A percentile compares a stretch with the other conserved stretches of the same genome.
Evolutionary conservation across 371 early-diverging fungal genomes (phyloP).

Genomic region (Parasitella parasitica): DNA sequence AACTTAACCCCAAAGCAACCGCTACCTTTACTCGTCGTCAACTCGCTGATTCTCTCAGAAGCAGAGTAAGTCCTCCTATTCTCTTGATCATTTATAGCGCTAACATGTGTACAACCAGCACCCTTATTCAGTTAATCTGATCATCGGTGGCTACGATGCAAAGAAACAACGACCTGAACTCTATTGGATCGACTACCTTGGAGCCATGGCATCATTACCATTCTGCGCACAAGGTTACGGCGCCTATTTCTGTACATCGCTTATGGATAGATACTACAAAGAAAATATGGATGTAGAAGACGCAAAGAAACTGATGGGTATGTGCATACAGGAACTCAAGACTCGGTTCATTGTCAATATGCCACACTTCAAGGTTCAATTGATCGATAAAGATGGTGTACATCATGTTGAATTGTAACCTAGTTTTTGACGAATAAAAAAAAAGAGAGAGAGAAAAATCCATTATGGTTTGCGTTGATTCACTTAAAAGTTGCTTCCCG

Average conservation of each 20-base stretch:
- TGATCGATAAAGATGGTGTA: conserved; percentile 86
- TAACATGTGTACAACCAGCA: conserved; percentile 56
- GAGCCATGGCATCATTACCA: conserved; percentile 75
- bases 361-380: conserved; percentile 79
- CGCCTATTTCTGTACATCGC: conserved; percentile 85
- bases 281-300: conserved; percentile 84
- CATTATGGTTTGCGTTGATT: too few relatives aligned
- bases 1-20: conserved; percentile 78
- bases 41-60: conserved; percentile 84
- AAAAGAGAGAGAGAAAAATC: too few relatives aligned
- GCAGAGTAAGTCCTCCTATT: conserved; percentile 60
- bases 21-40: conserved; percentile 86
- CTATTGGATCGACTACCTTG: conserved; percentile 94
- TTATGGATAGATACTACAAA: conserved; percentile 92
- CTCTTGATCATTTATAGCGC: background rate
- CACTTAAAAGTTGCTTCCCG: background rate
- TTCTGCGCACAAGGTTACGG: conserved; percentile 95
- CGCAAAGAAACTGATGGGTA: conserved; percentile 74
- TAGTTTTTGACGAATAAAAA: too few relatives aligned
- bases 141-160: conserved; percentile 86
- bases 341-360: conserved; percentile 87
- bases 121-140: conserved; percentile 87
- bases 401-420: conserved; percentile 55
- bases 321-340: conserved; percentile 87
- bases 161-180: conserved; percentile 74